A percentile compares a stretch with the other conserved stretches of the same genome.
Conservation (phyloP, 2,329 filamentous ascomycete species). For the Cercospora sojina region DNA sequence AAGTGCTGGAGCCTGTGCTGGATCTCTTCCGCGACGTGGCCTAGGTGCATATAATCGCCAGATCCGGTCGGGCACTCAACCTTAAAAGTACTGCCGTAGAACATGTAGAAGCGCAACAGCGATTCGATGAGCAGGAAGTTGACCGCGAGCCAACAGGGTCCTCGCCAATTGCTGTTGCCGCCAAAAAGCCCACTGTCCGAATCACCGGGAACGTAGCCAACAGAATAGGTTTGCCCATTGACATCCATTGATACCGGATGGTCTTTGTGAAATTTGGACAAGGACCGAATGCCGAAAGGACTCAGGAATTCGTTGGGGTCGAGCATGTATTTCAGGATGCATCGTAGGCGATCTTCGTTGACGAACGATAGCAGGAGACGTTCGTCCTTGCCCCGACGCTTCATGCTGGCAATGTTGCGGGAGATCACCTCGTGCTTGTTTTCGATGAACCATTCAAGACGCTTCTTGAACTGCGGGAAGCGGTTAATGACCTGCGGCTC, state of each 20-base stretch:
- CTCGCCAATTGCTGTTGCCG: slow-evolving; percentile 97
- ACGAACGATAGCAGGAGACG: slow-evolving; percentile 85
- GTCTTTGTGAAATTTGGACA: slow-evolving; percentile 88
- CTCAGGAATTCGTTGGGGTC: slow-evolving; percentile 92
- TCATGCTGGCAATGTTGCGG: slow-evolving; percentile 91
- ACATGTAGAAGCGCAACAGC: slow-evolving; percentile 92
- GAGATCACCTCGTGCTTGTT: slow-evolving; percentile 84
- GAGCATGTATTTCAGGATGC: slow-evolving; percentile 87
- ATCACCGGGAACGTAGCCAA: slow-evolving; percentile 90
- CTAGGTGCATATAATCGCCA: slow-evolving; percentile 91
- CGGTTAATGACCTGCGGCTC: slow-evolving; percentile 92
- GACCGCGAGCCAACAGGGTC: slow-evolving; percentile 90
- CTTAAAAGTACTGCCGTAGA: slow-evolving; percentile 84
- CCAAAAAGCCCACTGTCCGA: slow-evolving; percentile 94
- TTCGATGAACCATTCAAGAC: slow-evolving; percentile 90
- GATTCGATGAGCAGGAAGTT: slow-evolving; percentile 95
- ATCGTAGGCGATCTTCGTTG: slow-evolving; percentile 85
- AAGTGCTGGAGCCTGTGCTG: slow-evolving; percentile 93
- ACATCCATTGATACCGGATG: slow-evolving; percentile 94
- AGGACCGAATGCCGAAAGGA: slow-evolving; percentile 82
- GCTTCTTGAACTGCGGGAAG: slow-evolving; percentile 88
- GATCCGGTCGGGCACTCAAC: slow-evolving; percentile 93
- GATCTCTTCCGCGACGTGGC: slow-evolving; percentile 89
- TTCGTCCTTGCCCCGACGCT: slow-evolving; percentile 84
- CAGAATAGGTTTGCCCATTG: slow-evolving; percentile 83